Evolutionary conservation across 805 yeast genomes (phyloP), one percentile per base, ranked within the genome.

Genomic region (Wickerhamiella musiphila): DNA sequence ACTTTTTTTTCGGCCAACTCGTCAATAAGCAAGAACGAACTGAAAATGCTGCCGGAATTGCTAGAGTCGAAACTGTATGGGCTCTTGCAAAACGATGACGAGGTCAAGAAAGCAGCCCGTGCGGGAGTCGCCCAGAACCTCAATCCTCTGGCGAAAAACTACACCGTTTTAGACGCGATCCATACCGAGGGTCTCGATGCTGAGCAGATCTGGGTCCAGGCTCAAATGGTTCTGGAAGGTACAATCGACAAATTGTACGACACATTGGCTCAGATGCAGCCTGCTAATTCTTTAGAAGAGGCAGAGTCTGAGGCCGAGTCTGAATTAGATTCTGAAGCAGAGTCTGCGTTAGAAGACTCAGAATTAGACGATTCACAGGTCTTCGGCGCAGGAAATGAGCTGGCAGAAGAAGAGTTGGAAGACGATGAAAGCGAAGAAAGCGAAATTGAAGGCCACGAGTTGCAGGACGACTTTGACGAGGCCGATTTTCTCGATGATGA

Each of bases 201-300:
- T 16, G 67, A 76, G 24, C 96, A 86, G 50, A 83, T 90, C 0
- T 86, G 86, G 82, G 93, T 86, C 35, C 96, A 86, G 54, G 74
- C 79, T 2, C 81, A 78, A 53, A 66, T 86, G 57, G 74, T 86
- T 13, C 58, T 82, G 23, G 94, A 83, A 36, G 76, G 75, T 6
- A 76, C 77, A 9, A 71, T 75, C 18, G 82, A 75, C 29, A 61
- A 64, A 26, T 54, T 82, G 22, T 49, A 78, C 48, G 63, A 61
- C 34, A 58, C 40, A 56, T 55, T 36, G 44, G 45, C 22, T 47
- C 47, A 26, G 58, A 54, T 5, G 52, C n/a, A n/a, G n/a, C n/a
- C n/a, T n/a, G n/a, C n/a, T n/a, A n/a, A n/a, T n/a, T n/a, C n/a
- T n/a, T 2, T 43, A 35, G 44, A 27, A 2, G 35, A 33, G 1